Base-by-base conservation (phyloP, 2,329 filamentous ascomycete species). In the Metarhizium robertsii region DNA sequence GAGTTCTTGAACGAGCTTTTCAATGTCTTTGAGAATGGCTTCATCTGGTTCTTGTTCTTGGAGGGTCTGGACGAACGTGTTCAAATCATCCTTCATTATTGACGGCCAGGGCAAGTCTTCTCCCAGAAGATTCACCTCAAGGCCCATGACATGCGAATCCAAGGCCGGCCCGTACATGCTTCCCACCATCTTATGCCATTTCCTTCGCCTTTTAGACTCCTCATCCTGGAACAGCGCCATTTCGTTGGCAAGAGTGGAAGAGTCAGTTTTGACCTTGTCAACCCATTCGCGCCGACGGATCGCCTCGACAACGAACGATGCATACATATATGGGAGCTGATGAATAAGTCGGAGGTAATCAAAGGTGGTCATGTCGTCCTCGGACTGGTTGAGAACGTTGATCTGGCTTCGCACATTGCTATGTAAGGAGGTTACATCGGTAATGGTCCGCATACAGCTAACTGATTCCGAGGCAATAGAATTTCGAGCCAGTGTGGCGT, bases 161-260 rank as follows among this genome's bases (percentile, higher is more conserved):
- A 84, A 69, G 51, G 74, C 75, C 47, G 92, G 84, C 16, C 83
- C 84, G 55, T 89, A 86, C 47, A 86, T 85, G 64, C 85, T 85
- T 7, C 89, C 90, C 50, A 95, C 86, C 61, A 82, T 87, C 65
- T 91, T 95, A 58, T 92, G 80, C 94, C 94, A 99, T 65, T 88
- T 95, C 64, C 87, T 88, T 49, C 94, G 82, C 53, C 94, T 80
- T 63, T 92, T 91, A 52, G 89, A 82, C 68, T 99, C 94, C 69
- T 97, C 94, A 58, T 96, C 92, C 65, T 94, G 90, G 60, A 95
- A 92, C 0, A 89, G 76, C 2, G 91, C 90, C 80, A 97, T 90
- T 66, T 97, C 92, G 67, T 97, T 95, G 30, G 91, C 90, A 30
- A 99, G 74, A 0, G 87, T 90, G 2, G 88, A 85, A 0, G 92